A percentile compares a stretch with the other conserved stretches of the same genome.
Evolutionary conservation across 2,329 filamentous ascomycete species (phyloP).

Genomic region (Tricladium varicosporioides): DNA sequence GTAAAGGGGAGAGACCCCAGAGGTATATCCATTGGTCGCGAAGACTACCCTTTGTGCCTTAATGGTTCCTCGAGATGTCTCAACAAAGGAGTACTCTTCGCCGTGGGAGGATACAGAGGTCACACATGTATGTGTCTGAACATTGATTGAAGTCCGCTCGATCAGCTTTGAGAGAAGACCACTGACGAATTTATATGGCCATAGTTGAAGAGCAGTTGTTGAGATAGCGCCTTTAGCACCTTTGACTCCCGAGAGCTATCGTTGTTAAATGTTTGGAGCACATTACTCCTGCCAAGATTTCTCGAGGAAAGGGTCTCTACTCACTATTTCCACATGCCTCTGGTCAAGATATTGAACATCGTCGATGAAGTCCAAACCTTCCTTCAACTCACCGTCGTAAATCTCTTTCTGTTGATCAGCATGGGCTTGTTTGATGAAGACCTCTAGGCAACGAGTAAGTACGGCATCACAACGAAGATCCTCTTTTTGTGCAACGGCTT

Average conservation of each 20-base stretch:
- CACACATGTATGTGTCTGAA: slow-evolving; percentile 52
- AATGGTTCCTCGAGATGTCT: slow-evolving; percentile 54
- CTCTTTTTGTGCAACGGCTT: slow-evolving; percentile 38
- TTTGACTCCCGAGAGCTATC: slow-evolving; percentile 22
- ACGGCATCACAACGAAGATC: slow-evolving; percentile 43
- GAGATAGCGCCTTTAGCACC: slow-evolving; percentile 9
- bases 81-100: slow-evolving; percentile 40
- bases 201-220: slow-evolving; percentile 34
- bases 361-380: slow-evolving; percentile 49
- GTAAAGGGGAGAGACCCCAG: slow-evolving; percentile 53
- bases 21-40: slow-evolving; percentile 67
- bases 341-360: slow-evolving; percentile 51
- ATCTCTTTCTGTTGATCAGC: slow-evolving; percentile 62
- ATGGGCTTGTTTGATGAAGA: slow-evolving; percentile 35
- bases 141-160: slow-evolving; percentile 41
- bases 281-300: too few relatives aligned
- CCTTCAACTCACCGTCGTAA: slow-evolving; percentile 45
- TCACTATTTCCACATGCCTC: slow-evolving; percentile 47
- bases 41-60: slow-evolving; percentile 54
- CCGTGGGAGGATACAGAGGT: slow-evolving; percentile 15
- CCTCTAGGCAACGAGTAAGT: slow-evolving; percentile 38
- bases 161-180: slow-evolving; percentile 49
- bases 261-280: slow-evolving; percentile 12
- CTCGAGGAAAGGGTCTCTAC: slow-evolving; percentile 1
- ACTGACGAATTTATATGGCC: slow-evolving; percentile 60